Evolutionary conservation across 331 rosid species (phyloP), one percentile per base, ranked within the genome.

Genomic region (Quercus lobata): DNA sequence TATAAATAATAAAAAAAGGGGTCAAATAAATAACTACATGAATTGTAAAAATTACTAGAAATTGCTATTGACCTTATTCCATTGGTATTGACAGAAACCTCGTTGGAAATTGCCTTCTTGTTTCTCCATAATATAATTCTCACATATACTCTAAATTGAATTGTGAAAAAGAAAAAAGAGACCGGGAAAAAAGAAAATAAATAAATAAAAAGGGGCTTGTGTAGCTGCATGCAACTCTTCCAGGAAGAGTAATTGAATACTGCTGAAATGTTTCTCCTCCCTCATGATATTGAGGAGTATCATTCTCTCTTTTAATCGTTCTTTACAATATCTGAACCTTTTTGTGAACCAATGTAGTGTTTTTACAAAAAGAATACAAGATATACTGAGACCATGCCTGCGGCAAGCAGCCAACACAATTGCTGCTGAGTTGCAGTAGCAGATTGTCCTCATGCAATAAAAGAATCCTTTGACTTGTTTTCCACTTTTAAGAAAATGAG

Each of bases 401-500:
- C 70, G 4, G 74, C 34, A 66, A 83, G 85, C 74, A 66, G 79
- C 69, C 73, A 82, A 34, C 75, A 76, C 68, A 68, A 82, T 82
- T 37, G 71, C 81, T 55, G 79, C 71, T 74, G 76, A 21, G 75
- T 73, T 55, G 74, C 85, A 58, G 62, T 46, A 6, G 56, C 65
- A 34, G 62, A 58, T 53, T 4, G 61, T 54, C 57, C 72, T 44
- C 27, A 1, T 18, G 72, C 72, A 29, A 65, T 21, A 27, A 37
- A 56, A 60, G 7, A 24, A 60, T 60, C 0, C 34, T 60, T 14
- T 22, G 24, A 17, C n/a, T 25, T 17, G 3, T 68, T 34, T 41
- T 76, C 49, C 44, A 61, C 61, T 27, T 24, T 81, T 75, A 96
- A 21, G 94, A 46, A 86, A 96, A 93, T 32, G 99, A 69, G 85